Evolutionary conservation across 140 eudicot genomes (phyloP), one percentile per base, ranked within the genome.

Genomic region (Senecio squalidus): DNA sequence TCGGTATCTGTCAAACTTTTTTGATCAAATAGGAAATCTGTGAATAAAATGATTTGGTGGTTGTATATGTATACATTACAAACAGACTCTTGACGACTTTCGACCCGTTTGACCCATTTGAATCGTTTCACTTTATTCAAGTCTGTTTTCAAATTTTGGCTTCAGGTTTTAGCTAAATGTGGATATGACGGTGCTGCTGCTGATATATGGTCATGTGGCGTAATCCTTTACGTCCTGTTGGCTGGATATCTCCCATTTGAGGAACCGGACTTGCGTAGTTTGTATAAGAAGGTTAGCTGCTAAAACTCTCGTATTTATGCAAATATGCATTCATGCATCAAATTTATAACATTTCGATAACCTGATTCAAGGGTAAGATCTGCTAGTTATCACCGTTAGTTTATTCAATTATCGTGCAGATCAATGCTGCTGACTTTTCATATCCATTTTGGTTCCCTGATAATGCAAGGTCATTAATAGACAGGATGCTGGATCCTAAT

Each of bases 101-200:
- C n/a, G n/a, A n/a, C n/a, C n/a, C n/a, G n/a, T n/a, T n/a, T n/a
- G n/a, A n/a, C n/a, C n/a, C n/a, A n/a, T n/a, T n/a, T n/a, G n/a
- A n/a, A n/a, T n/a, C n/a, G n/a, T n/a, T n/a, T n/a, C n/a, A n/a
- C n/a, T n/a, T 31, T 2, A 40, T 14, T 10, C 21, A 41, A 41
- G 40, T 34, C 40, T 10, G 11, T 30, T 31, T 52, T 9, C 21
- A 36, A 36, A 44, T 44, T 16, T 44, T 16, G 50, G 48, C 56
- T 73, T 45, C 55, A 91, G 95, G 98, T 91, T 38, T 60, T 91
- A 67, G 72, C 83, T 56, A 58, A 78, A 53, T 72, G 57, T 26
- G 98, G 95, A 43, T 91, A 91, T 69, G 95, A 91, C 72, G 98
- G 98, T 67, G 94, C 95, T 34, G 95, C 94, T 50, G 98, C 94